Conservation (phyloP, 2,329 filamentous ascomycete species). For the Aspergillus cejpii region DNA sequence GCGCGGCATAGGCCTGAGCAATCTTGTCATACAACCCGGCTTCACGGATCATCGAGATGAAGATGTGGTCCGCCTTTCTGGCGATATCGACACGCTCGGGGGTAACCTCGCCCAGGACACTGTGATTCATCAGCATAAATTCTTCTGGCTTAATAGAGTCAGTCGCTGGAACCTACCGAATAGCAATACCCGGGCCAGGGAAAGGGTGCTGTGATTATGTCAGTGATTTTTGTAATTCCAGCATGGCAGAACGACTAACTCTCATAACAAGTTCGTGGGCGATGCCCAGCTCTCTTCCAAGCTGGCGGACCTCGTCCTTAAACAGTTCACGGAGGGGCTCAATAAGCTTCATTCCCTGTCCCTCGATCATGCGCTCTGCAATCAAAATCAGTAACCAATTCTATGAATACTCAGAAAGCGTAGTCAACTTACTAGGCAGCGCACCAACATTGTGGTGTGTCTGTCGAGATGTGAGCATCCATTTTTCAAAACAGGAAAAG, state of each 20-base stretch:
- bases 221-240: conserved; percentile 43
- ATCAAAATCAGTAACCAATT: not conserved
- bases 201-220: conserved; percentile 6
- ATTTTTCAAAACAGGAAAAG: not conserved
- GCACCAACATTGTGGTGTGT: conserved; percentile 52
- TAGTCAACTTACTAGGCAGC: conserved; percentile 6
- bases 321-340: conserved; percentile 74
- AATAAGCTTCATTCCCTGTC: conserved; percentile 48
- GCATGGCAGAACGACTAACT: conserved; percentile 47
- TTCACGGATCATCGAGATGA: conserved; percentile 42
- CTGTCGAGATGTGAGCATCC: conserved; percentile 3
- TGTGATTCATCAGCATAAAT: not conserved
- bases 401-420: not conserved
- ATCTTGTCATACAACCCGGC: conserved; percentile 51
- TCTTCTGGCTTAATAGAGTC: not conserved
- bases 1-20: conserved; percentile 62
- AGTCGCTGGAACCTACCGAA: conserved; percentile 41
- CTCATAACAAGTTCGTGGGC: conserved; percentile 69
- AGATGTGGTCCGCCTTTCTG: conserved; percentile 42
- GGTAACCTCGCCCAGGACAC: conserved; percentile 75
- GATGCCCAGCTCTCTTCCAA: conserved; percentile 65
- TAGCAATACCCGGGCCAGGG: conserved; percentile 66
- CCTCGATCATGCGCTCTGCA: conserved; percentile 45
- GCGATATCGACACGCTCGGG: conserved; percentile 71
- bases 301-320: conserved; percentile 71